Evolutionary conservation across 179 eudicot genomes (phyloP), one percentile per base, ranked within the genome.

Genomic region (Gypsophila paniculata): DNA sequence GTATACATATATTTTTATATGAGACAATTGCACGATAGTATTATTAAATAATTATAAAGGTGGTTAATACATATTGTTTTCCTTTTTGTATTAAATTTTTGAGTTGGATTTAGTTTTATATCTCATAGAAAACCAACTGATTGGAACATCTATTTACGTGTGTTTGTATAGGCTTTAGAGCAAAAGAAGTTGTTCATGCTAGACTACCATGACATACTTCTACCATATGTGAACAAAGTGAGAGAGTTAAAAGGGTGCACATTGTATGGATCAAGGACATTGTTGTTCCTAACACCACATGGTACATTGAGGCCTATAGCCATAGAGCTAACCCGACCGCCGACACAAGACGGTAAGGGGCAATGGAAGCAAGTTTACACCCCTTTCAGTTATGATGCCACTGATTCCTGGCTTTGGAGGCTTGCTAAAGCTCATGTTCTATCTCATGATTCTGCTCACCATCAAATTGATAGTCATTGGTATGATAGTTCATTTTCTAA

Each of bases 401-500:
- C 85, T 23, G 19, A 67, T 18, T 14, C 51, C 0, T 84, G 85
- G 85, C 87, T 81, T 32, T 84, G 87, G 85, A 79, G 69, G 74
- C 71, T 77, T 48, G 85, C 85, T 44, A 84, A 84, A 68, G 87
- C 80, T 62, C 86, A 84, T 72, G 84, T 84, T 0, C 82, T 84
- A 46, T 80, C 87, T 70, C 85, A 84, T 74, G 87, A 84, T 44
- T 82, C 85, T 8, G 87, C 80, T 42, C 68, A 81, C 75, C 87
- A 84, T 73, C 75, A 84, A 67, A 79, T 84, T 74, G 71, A 76
- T 42, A 81, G 84, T 68, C 85, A 84, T 74, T 84, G 87, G 87
- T 84, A 72, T 68, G 64, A 46, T 9, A 1, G 0, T n/a, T 34
- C 5, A 3, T 15, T 26, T 42, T 46, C 34, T 29, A 29, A 4